phyloP scores from a whole-genome alignment of 441 rosid species.

The Lepidium campestre region DNA sequence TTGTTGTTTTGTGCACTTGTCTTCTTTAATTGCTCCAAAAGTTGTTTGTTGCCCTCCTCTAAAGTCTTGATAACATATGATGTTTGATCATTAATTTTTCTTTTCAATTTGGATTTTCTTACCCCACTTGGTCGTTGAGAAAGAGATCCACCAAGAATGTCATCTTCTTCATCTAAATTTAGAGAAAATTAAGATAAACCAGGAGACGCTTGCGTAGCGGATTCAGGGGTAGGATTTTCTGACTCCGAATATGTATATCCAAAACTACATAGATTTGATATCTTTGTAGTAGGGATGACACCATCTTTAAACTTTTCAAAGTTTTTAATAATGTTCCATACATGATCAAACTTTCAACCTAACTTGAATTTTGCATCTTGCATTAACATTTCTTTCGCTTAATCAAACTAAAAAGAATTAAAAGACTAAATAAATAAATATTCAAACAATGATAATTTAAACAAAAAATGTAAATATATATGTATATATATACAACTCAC shows the following conservation, averaged over 20 bases:
- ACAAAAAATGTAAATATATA: too few species aligned
- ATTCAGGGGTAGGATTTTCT: neutral
- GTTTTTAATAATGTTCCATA: neutral
- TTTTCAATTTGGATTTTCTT: too few species aligned
- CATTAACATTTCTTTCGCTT: neutral
- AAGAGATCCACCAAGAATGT: too few species aligned
- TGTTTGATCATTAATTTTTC: neutral
- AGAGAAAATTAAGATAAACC: neutral
- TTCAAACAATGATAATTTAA: too few species aligned
- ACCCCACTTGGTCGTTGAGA: too few species aligned
- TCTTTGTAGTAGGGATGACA: neutral
- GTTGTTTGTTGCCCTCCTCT: neutral
- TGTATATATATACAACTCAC: too few species aligned
- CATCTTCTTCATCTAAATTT: neutral
- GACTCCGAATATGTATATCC: neutral
- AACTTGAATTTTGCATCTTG: too few species aligned
- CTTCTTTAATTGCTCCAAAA: neutral
- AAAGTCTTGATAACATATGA: neutral
- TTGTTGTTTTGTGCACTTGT: neutral
- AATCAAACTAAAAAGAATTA: too few species aligned
- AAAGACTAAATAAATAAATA: too few species aligned
- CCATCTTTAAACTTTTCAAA: neutral
- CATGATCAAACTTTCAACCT: neutral
- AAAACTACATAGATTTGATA: neutral
- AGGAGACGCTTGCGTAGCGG: neutral